These are phyloP conservation scores for Euclidium syriacum DNA, from an alignment of 345 rosid genomes.

Conservation along the genomic window DNA sequence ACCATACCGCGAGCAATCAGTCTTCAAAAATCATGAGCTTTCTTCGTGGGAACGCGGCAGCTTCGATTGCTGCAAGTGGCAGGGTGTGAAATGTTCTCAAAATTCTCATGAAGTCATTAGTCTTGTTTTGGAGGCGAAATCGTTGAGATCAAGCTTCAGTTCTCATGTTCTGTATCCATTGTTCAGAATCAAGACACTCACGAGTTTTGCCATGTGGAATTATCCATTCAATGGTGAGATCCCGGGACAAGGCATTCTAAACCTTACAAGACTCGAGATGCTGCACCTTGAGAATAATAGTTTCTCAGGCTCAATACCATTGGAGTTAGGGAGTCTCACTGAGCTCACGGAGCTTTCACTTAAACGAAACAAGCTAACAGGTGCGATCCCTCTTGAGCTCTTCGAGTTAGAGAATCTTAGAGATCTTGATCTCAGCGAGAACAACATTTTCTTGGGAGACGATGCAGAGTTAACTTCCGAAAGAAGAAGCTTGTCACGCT, in stretches of 20 bases:
- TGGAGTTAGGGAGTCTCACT: slow-evolving; percentile 22
- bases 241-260: neutral
- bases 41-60: neutral
- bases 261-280: neutral
- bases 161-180: neutral
- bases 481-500: neutral
- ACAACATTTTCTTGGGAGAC: neutral
- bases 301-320: slow-evolving; percentile 19
- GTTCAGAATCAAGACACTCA: neutral
- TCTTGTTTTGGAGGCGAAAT: neutral
- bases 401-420: neutral
- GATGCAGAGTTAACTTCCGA: neutral
- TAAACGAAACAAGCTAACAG: neutral
- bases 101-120: neutral
- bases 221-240: neutral
- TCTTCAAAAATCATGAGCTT: neutral
- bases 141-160: neutral
- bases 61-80: neutral
- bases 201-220: neutral
- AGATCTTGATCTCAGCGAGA: neutral
- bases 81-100: neutral
- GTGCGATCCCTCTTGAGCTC: neutral
- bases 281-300: slow-evolving; percentile 2
- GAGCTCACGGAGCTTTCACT: slow-evolving; percentile 8
- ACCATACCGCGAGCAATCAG: neutral